These are phyloP conservation scores for Pelomyxa schiedti DNA, from an alignment of 78 protist species.

Conservation along the genomic window DNA sequence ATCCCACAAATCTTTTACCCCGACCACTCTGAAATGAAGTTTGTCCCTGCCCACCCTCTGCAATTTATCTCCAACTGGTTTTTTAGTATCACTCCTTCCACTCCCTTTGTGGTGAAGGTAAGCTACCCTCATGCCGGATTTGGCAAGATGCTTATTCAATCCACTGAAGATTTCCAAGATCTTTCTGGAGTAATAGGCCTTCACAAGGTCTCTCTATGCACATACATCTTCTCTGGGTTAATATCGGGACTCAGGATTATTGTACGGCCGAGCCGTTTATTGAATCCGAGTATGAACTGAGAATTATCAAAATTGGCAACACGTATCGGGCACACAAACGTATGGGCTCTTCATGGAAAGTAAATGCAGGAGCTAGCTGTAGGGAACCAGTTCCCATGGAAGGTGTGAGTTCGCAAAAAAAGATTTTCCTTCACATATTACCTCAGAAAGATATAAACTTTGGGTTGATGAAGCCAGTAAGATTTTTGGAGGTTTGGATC, in stretches of 20 bases:
- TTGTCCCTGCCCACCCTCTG: neutral
- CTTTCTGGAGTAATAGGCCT: neutral
- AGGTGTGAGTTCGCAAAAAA: too few species aligned
- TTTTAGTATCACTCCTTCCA: neutral
- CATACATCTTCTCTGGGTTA: too few species aligned
- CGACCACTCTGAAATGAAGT: neutral
- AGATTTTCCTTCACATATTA: too few species aligned
- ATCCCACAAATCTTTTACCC: neutral
- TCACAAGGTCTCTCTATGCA: too few species aligned
- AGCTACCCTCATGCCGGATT: neutral
- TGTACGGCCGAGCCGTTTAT: neutral
- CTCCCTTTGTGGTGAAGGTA: neutral
- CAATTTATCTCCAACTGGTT: neutral
- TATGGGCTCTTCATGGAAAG: neutral
- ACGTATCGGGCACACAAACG: neutral
- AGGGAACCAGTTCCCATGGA: neutral
- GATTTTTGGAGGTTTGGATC: neutral
- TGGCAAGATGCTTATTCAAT: neutral
- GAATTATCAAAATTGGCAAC: neutral
- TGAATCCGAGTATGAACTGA: neutral
- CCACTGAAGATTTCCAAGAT: neutral
- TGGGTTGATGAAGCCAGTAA: neutral
- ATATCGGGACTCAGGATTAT: neutral
- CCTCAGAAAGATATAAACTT: neutral
- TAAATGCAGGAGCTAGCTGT: neutral